Evolutionary conservation across 768 basidiomycete genomes (phyloP).

Genomic region (Leccinum broughii): DNA sequence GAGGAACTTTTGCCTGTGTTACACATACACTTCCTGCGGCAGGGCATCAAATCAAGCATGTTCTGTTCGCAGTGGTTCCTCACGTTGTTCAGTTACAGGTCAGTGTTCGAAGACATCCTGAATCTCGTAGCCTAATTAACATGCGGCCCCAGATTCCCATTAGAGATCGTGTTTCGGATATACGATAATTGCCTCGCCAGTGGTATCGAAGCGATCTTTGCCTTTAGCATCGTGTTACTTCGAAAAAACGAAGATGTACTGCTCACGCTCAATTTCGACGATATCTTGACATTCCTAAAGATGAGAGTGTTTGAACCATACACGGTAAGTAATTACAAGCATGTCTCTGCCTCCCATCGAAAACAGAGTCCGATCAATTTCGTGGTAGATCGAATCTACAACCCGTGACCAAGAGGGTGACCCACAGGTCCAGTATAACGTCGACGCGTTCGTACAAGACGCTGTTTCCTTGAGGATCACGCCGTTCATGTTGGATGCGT

Average conservation of each 20-base stretch:
- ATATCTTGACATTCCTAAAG: slow-evolving; percentile 84
- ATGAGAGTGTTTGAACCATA: slow-evolving; percentile 81
- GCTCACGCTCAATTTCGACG: slow-evolving; percentile 85
- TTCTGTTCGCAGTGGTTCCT: slow-evolving; percentile 99
- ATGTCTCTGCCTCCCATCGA: background rate
- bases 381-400: slow-evolving; percentile 28
- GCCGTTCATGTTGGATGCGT: slow-evolving; percentile 93
- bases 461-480: slow-evolving; percentile 85
- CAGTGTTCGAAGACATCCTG: background rate
- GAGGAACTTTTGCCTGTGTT: slow-evolving; percentile 93
- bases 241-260: slow-evolving; percentile 84
- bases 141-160: slow-evolving; percentile 67
- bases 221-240: slow-evolving; percentile 86
- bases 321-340: slow-evolving; percentile 40
- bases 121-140: background rate
- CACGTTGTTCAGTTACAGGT: slow-evolving; percentile 95
- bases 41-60: slow-evolving; percentile 97
- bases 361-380: background rate
- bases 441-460: slow-evolving; percentile 85
- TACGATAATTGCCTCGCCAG: slow-evolving; percentile 96
- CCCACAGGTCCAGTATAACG: slow-evolving; percentile 48
- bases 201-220: slow-evolving; percentile 96
- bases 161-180: slow-evolving; percentile 93
- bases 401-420: slow-evolving; percentile 26
- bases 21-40: slow-evolving; percentile 89